Evolutionary conservation across 345 rosid genomes (phyloP).

Genomic region (Diplotaxis tenuifolia): DNA sequence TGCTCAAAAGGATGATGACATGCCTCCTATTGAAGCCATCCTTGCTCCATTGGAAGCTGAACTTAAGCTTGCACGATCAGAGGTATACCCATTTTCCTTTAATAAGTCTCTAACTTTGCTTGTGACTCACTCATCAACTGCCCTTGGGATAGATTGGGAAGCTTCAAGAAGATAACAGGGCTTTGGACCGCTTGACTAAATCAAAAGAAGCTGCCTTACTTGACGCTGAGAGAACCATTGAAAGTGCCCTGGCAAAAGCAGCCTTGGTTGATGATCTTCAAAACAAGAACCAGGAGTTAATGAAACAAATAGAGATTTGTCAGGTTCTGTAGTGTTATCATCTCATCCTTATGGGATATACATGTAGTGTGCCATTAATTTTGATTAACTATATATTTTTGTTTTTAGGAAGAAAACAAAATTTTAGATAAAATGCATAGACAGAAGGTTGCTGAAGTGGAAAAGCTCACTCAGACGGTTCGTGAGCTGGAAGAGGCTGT

Average conservation of each 20-base stretch:
- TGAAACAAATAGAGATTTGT: constrained; percentile 96
- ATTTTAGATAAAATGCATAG: constrained; percentile 96
- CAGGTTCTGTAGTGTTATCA: constrained; percentile 55
- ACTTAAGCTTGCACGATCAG: constrained; percentile 91
- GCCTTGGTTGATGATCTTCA: constrained; percentile 99
- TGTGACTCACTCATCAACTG: neutral
- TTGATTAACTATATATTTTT: neutral
- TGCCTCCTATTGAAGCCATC: constrained; percentile 99
- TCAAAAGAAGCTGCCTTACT: constrained; percentile 96
- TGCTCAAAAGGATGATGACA: constrained; percentile 99
- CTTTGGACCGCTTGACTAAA: constrained; percentile 92
- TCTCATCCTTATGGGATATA: neutral
- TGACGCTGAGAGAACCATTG: constrained; percentile 92
- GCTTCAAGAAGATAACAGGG: constrained; percentile 98
- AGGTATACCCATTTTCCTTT: constrained; percentile 44
- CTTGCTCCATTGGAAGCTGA: constrained; percentile 99
- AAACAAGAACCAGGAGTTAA: constrained; percentile 93
- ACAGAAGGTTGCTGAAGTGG: constrained; percentile 98
- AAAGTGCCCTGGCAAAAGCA: constrained; percentile 86
- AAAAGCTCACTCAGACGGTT: constrained; percentile 96
- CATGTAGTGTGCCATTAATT: neutral
- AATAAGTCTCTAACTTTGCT: neutral
- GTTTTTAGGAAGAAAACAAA: constrained; percentile 87
- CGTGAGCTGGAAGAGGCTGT: constrained; percentile 99
- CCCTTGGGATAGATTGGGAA: constrained; percentile 69